A percentile compares a stretch with the other conserved stretches of the same genome.
Evolutionary conservation across 345 rosid species (phyloP).

Genomic region (Zanthoxylum bungeanum): DNA sequence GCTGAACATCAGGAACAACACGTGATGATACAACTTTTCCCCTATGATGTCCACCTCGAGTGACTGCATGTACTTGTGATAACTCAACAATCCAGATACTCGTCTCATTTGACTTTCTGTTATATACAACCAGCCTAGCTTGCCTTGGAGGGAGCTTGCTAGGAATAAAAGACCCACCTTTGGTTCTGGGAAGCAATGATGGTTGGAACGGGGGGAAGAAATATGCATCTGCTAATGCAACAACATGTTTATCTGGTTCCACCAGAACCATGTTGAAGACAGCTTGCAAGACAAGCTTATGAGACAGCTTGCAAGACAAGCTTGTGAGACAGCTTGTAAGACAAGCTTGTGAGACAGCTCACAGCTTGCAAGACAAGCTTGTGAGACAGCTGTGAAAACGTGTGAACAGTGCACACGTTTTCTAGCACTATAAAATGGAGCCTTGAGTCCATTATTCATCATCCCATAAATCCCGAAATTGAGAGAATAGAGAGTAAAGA

Average conservation of each 20-base stretch:
- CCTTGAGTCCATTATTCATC: too few relatives aligned
- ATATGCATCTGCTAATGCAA: conserved; percentile 89
- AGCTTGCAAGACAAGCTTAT: too few relatives aligned
- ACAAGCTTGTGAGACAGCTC: too few relatives aligned
- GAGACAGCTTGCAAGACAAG: too few relatives aligned
- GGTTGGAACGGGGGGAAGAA: conserved; percentile 96
- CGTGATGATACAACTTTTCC: conserved; percentile 80
- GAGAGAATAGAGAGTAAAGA: too few relatives aligned
- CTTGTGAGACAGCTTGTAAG: too few relatives aligned
- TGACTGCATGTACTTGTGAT: conserved; percentile 88
- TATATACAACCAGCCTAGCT: conserved; percentile 81
- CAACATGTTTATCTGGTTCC: conserved; percentile 80
- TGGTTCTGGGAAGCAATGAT: conserved; percentile 75
- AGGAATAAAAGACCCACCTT: conserved; percentile 81
- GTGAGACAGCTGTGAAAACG: too few relatives aligned
- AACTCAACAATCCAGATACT: conserved; percentile 80
- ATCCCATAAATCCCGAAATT: too few relatives aligned
- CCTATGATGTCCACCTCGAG: conserved; percentile 93
- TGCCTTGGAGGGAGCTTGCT: conserved; percentile 84
- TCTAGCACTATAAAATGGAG: too few relatives aligned
- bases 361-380: too few relatives aligned
- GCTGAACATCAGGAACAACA: conserved; percentile 84
- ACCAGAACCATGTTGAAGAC: too few relatives aligned
- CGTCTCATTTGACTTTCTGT: conserved; percentile 78
- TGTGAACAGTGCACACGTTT: too few relatives aligned